Evolutionary conservation across 139 green algal species (phyloP).

Genomic region (Chlamydomonas sp.): DNA sequence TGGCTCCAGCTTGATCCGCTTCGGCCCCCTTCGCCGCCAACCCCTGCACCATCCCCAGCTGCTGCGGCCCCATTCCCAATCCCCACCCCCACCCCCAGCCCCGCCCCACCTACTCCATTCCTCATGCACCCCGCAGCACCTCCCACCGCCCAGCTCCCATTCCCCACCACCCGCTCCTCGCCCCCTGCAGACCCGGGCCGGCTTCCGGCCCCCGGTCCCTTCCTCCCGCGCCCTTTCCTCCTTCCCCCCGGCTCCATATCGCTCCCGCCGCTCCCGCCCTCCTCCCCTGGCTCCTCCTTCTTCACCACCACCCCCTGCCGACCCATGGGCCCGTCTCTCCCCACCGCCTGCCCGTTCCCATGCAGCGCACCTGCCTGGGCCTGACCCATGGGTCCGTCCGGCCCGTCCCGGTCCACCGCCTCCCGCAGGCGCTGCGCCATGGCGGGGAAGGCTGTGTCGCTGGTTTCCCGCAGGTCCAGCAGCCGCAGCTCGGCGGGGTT

Average conservation of each 20-base stretch:
- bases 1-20: background rate
- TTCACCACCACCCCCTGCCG: background rate
- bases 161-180: no score
- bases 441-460: conserved; percentile 70
- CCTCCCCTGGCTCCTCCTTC: no score
- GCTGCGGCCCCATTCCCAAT: no score
- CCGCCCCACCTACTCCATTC: background rate
- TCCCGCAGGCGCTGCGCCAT: conserved; percentile 47
- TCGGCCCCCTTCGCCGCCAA: no score
- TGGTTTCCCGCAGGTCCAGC: conserved; percentile 69
- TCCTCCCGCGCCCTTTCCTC: no score
- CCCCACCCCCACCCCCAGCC: no score
- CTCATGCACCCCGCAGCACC: background rate
- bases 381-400: background rate
- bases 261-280: no score
- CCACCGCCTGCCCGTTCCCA: background rate
- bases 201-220: no score
- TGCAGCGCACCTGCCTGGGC: background rate
- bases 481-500: conserved; percentile 73
- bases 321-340: background rate
- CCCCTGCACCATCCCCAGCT: background rate
- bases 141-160: no score
- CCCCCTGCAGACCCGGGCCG: no score
- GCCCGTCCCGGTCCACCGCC: background rate
- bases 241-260: no score